Base-by-base conservation (phyloP, 306 rosid species). In the Sicyos baderoa region DNA sequence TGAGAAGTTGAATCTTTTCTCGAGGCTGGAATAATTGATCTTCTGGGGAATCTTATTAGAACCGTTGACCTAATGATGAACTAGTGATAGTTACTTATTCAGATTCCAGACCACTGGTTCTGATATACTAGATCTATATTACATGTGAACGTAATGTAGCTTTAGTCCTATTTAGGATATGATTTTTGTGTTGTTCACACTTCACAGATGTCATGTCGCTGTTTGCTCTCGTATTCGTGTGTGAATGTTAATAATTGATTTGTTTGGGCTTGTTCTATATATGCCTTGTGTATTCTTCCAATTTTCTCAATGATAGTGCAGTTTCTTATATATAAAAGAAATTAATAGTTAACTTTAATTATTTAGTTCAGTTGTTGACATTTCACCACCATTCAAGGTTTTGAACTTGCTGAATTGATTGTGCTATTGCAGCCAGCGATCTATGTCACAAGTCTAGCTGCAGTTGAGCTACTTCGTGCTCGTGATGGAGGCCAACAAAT, bases 401-500 rank as follows among this genome's bases (percentile, higher is more conserved):
- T 37, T 44, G 49, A 65, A 21, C 35, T 15, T 65, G 35, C 70
- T 65, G 6, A 65, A 44, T 65, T 19, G 54, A 45, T 65, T 66
- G 17, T 47, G 22, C 55, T 5, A 47, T 80, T 85, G 76, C 97
- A 94, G 99, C 99, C 99, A n/a, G 97, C 97, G 71, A 84, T 94
- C 62, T 94, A 90, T 56, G 99, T 94, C 72, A 88, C 96, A 37
- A 88, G 99, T 81, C 95, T 94, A 63, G 99, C 99, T 66, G 97
- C 99, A 53, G 91, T 93, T 49, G 99, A 93, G 86, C 79, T 93
- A 57, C 91, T 93, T 66, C 91, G 96, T 71, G 83, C 78, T 4
- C 86, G 88, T 11, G 90, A 93, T 55, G 99, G 96, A 74, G 99
- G 97, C 40, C 95, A 86, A 79, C 86, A 85, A 79, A 90, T 93